Evolutionary conservation across 2,329 filamentous ascomycete genomes (phyloP).

Genomic region (Fusarium sp.): DNA sequence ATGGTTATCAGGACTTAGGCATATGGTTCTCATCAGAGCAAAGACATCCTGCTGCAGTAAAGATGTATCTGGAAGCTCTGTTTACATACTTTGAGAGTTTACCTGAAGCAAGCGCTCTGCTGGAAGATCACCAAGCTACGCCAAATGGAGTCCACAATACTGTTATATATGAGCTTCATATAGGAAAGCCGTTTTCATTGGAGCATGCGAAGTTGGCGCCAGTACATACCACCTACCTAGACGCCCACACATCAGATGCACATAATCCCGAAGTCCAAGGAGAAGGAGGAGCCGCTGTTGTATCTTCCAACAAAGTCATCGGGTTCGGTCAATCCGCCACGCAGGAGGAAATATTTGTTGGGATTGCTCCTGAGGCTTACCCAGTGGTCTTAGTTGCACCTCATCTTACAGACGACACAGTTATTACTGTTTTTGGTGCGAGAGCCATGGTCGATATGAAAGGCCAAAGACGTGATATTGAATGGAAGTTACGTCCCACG

Average conservation of each 20-base stretch:
- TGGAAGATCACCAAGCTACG: background rate
- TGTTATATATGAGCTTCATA: constrained; percentile 44
- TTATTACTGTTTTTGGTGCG: constrained; percentile 46
- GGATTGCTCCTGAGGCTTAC: constrained; percentile 52
- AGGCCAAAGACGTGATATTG: constrained; percentile 49
- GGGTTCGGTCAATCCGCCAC: constrained; percentile 54
- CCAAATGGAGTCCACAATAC: accelerated
- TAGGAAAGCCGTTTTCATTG: background rate
- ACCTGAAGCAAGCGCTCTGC: constrained; percentile 5
- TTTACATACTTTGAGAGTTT: constrained; percentile 48
- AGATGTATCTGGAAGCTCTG: constrained; percentile 49
- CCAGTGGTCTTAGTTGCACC: constrained; percentile 52
- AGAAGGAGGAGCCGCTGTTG: constrained; percentile 45
- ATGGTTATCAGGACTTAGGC: constrained; percentile 50
- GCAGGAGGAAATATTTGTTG: constrained; percentile 53
- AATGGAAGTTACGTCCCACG: constrained; percentile 27
- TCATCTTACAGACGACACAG: constrained; percentile 44
- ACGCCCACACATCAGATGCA: constrained; percentile 44
- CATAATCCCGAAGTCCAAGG: constrained; percentile 43
- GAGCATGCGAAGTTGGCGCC: constrained; percentile 15
- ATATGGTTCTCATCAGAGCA: constrained; percentile 52
- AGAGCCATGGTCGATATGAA: constrained; percentile 48
- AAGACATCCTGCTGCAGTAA: constrained; percentile 47
- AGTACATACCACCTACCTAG: constrained; percentile 31
- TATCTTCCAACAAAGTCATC: constrained; percentile 52